Percentiles rank a stretch among this genome's conserved stretches.
These are phyloP conservation scores for Cryoendolithus antarcticus DNA, from an alignment of 2,329 filamentous ascomycete species.

Conservation along the genomic window DNA sequence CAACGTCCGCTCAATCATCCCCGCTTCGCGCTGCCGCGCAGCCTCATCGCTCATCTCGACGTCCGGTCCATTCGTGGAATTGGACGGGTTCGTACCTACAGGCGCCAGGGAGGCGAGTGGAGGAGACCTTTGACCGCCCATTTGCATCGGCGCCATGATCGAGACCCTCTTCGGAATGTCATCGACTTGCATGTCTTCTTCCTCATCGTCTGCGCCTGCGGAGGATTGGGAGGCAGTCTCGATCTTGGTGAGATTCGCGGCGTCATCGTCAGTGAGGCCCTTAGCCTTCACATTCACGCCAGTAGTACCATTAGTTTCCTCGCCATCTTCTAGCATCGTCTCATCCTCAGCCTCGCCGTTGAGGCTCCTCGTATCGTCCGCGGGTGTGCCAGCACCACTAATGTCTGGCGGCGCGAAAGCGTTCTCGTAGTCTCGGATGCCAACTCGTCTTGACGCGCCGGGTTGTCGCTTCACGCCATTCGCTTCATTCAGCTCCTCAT, in stretches of 20 bases:
- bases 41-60: conserved; percentile 16
- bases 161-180: neutral
- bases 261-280: too few species aligned
- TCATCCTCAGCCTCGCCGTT: neutral
- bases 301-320: too few species aligned
- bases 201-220: conserved; percentile 17
- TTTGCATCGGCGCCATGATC: too few species aligned
- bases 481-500: conserved; percentile 63
- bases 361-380: neutral
- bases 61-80: conserved; percentile 8
- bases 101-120: conserved; percentile 1
- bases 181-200: conserved; percentile 20
- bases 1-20: conserved; percentile 16
- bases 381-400: neutral
- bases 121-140: too few species aligned
- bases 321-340: too few species aligned
- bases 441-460: conserved; percentile 25
- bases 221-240: neutral
- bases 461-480: conserved; percentile 57
- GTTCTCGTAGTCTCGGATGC: conserved; percentile 50
- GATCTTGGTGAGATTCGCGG: too few species aligned
- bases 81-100: conserved; percentile 4
- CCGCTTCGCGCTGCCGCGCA: conserved; percentile 18
- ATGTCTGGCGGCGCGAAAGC: conserved; percentile 20
- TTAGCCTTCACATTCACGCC: too few species aligned